Evolutionary conservation across 2,329 filamentous ascomycete species (phyloP), one percentile per base, ranked within the genome.

Genomic region (Neophaeococcomyces aloes): DNA sequence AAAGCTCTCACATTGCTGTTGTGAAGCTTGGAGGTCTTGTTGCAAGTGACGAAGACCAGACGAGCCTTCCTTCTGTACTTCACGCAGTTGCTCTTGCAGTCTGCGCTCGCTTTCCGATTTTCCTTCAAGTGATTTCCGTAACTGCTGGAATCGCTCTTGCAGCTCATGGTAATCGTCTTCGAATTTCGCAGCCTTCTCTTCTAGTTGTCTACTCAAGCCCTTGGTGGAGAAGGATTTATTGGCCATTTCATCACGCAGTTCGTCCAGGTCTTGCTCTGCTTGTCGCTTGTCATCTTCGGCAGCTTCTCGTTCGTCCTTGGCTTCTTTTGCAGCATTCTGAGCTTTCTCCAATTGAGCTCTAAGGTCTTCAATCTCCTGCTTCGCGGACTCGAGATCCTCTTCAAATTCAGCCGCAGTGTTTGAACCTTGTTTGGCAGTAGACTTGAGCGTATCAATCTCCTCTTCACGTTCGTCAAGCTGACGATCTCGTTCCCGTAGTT

Each of bases 151-250:
- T 48, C 70, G 64, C 47, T 69, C 63, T 35, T 65, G 65, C 40
- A 75, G 57, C 2, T 65, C 58, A 34, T 76, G 74, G 4, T 86
- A 64, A 45, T 87, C 81, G 35, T 74, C 67, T 53, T 87, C 81
- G 7, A 88, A 65, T 25, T 77, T 76, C 40, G 69, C 65, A 7
- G 78, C 66, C 60, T 79, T 85, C 52, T 85, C 81, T 55, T 88
- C 82, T 14, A 86, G 72, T 61, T 88, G 83, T 25, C 82, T 75
- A 41, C 78, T 83, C 7, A 86, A 69, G 2, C 81, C 82, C 57
- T 83, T 86, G 10, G 81, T 83, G 42, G 78, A 77, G 29, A 86
- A 73, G 0, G 83, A 88, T 54, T 86, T 87, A 62, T 88, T 81
- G 17, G 81, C 74, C 72, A 87, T 77, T 55, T 87, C 83, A 42